A percentile compares a stretch with the other conserved stretches of the same genome.
Conservation (phyloP, 805 yeast genomes). For the Candida tibetensis region DNA sequence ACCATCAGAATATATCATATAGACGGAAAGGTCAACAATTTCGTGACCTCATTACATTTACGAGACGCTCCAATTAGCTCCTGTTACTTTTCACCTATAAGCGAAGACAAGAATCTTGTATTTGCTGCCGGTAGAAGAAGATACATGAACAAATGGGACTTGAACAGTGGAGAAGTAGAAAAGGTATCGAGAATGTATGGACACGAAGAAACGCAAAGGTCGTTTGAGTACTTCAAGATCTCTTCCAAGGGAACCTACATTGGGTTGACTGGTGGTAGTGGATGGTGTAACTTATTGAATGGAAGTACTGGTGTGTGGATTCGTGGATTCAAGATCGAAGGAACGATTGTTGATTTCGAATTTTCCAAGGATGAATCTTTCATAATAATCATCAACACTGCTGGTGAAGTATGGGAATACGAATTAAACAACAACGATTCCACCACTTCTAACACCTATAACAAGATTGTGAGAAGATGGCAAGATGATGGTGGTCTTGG, state of each 20-base stretch:
- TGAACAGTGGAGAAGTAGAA: slow-evolving; percentile 66
- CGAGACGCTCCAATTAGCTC: slow-evolving; percentile 77
- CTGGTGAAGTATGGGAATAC: slow-evolving; percentile 92
- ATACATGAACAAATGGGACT: slow-evolving; percentile 90
- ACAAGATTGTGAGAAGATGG: slow-evolving; percentile 67
- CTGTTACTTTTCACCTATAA: slow-evolving; percentile 55
- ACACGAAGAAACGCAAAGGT: slow-evolving; percentile 77
- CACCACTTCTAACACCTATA: slow-evolving; percentile 13
- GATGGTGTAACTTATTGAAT: slow-evolving; percentile 84
- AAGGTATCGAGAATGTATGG: slow-evolving; percentile 90
- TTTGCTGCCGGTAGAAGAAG: slow-evolving; percentile 90
- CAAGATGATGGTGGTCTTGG: slow-evolving; percentile 83
- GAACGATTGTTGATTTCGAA: slow-evolving; percentile 76
- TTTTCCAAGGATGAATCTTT: slow-evolving; percentile 51
- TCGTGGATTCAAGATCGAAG: slow-evolving; percentile 85
- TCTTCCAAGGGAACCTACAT: slow-evolving; percentile 71
- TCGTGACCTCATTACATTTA: slow-evolving; percentile 80
- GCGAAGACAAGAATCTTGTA: slow-evolving; percentile 41
- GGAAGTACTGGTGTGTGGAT: slow-evolving; percentile 84
- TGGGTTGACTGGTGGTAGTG: slow-evolving; percentile 79
- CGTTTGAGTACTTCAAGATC: slow-evolving; percentile 81
- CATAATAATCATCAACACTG: slow-evolving; percentile 59
- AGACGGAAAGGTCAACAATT: slow-evolving; percentile 78
- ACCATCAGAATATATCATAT: slow-evolving; percentile 84
- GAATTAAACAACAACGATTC: slow-evolving; percentile 26